Evolutionary conservation across 495 filamentous ascomycete species (phyloP).

Genomic region (Penicillium mononematosum): DNA sequence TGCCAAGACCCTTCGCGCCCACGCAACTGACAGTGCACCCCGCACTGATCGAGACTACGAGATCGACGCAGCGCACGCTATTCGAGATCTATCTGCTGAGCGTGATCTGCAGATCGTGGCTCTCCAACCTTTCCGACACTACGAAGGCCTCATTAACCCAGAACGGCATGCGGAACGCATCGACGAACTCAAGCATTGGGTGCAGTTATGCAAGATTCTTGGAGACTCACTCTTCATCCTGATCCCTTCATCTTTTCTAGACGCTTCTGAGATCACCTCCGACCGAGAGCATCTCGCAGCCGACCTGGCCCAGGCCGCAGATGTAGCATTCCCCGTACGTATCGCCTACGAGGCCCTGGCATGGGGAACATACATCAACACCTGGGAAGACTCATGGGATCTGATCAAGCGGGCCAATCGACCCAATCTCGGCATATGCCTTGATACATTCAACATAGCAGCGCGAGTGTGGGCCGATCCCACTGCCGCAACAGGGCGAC

Average conservation of each 20-base stretch:
- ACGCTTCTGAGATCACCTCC: conserved; percentile 47
- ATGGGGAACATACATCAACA: conserved; percentile 68
- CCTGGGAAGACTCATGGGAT: conserved; percentile 69
- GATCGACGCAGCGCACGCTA: conserved; percentile 53
- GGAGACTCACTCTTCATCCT: conserved; percentile 59
- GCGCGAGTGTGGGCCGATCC: conserved; percentile 68
- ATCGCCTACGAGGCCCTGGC: conserved; percentile 69
- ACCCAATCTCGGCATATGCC: conserved; percentile 68
- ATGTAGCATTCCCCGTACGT: conserved; percentile 56
- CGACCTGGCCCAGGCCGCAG: conserved; percentile 61
- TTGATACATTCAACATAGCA: conserved; percentile 77
- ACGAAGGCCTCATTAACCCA: conserved; percentile 65
- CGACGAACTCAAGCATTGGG: conserved; percentile 60
- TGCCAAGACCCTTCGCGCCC: conserved; percentile 19
- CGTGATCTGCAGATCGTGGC: conserved; percentile 56
- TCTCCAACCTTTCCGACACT: conserved; percentile 72
- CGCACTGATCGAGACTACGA: conserved; percentile 25
- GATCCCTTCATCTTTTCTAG: conserved; percentile 66
- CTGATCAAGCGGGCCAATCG: conserved; percentile 60
- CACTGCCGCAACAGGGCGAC: conserved; percentile 46
- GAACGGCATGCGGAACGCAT: conserved; percentile 52
- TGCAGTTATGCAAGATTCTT: conserved; percentile 57
- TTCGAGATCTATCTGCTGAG: conserved; percentile 53
- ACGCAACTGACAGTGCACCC: conserved; percentile 2
- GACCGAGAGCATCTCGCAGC: conserved; percentile 54